A percentile compares a stretch with the other conserved stretches of the same genome.
Conservation (phyloP, 129 eudicot species). For the Erigeron canadensis region DNA sequence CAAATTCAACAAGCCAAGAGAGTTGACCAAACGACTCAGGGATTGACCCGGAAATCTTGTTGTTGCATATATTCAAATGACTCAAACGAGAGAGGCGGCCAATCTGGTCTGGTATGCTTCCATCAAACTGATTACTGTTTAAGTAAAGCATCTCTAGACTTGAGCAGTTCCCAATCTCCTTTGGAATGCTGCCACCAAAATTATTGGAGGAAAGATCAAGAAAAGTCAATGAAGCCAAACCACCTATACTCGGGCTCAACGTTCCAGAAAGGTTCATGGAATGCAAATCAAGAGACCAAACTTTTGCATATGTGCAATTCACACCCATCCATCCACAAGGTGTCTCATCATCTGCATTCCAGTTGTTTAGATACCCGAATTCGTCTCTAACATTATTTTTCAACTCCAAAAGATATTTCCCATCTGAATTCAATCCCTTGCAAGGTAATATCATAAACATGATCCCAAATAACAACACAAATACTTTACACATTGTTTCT, state of each 20-base stretch:
- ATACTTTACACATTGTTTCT: conserved; percentile 39
- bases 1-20: conserved; percentile 55
- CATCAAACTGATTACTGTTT: conserved; percentile 59
- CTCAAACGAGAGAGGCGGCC: conserved; percentile 48
- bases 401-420: conserved; percentile 59
- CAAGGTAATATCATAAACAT: conserved; percentile 41
- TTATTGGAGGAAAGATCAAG: conserved; percentile 64
- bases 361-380: conserved; percentile 42
- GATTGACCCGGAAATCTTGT: conserved; percentile 68
- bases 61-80: conserved; percentile 71
- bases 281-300: conserved; percentile 58
- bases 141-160: conserved; percentile 44
- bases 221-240: conserved; percentile 41
- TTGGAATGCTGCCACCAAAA: conserved; percentile 61
- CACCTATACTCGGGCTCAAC: conserved; percentile 62
- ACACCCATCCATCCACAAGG: conserved; percentile 94
- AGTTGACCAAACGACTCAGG: conserved; percentile 78
- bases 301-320: conserved; percentile 56
- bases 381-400: conserved; percentile 58
- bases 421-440: conserved; percentile 72
- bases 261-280: conserved; percentile 78
- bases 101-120: conserved; percentile 70
- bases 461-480: conserved; percentile 28
- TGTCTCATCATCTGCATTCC: conserved; percentile 64
- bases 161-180: conserved; percentile 66